Percentiles rank a stretch among this genome's conserved stretches.
phyloP scores from a whole-genome alignment of 768 basidiomycete genomes.

The Calvatia gigantea region DNA sequence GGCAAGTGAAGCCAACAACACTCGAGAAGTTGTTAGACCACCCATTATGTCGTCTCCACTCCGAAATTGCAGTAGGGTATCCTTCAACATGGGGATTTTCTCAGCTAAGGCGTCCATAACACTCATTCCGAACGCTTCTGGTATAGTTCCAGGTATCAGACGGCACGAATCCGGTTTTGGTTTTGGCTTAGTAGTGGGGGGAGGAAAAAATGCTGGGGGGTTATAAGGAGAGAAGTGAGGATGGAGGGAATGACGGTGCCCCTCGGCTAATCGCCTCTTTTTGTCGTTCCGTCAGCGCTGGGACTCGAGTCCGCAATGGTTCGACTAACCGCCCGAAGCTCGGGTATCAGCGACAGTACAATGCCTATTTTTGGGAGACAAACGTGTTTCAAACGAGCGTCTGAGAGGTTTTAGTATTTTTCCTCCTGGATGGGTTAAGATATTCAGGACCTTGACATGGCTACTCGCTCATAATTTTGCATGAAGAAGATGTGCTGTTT shows the following conservation, averaged over 20 bases:
- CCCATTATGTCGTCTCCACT: background rate
- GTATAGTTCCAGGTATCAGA: no score
- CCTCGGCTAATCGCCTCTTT: no score
- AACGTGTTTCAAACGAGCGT: no score
- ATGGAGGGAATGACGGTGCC: background rate
- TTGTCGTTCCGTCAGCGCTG: no score
- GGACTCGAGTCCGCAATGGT: no score
- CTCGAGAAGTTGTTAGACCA: background rate
- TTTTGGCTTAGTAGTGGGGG: background rate
- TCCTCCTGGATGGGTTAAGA: no score
- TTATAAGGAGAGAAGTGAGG: background rate
- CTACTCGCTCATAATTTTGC: background rate
- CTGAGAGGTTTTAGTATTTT: no score
- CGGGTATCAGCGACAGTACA: no score
- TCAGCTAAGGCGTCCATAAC: background rate
- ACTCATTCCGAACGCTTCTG: background rate
- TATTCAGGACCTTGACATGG: no score
- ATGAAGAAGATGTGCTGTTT: background rate
- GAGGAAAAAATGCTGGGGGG: background rate
- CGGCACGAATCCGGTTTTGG: background rate
- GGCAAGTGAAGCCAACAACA: slow-evolving; percentile 10
- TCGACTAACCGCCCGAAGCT: no score
- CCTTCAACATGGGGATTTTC: background rate
- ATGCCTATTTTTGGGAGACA: no score
- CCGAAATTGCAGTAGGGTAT: background rate